Percentiles rank a stretch among this genome's conserved stretches.
phyloP scores from a whole-genome alignment of 2,329 filamentous ascomycete genomes.

The Paecilomyces sp. region DNA sequence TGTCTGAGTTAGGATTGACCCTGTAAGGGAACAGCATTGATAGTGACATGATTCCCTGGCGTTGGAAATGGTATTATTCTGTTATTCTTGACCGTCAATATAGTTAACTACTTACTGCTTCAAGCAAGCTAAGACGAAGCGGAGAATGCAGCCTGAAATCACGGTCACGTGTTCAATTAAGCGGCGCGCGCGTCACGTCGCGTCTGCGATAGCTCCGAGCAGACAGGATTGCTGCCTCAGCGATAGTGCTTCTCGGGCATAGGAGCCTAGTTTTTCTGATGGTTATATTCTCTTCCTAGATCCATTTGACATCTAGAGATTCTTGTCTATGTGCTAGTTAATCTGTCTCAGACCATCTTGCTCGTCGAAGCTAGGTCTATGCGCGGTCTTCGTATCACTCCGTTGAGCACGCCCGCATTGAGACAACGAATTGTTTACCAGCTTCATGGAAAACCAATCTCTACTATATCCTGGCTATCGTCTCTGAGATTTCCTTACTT shows the following conservation, averaged over 20 bases:
- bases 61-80: too few relatives aligned
- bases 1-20: too few relatives aligned
- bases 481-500: neutral
- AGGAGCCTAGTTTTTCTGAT: neutral
- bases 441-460: neutral
- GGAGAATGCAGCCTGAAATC: neutral
- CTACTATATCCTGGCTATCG: neutral
- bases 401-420: neutral
- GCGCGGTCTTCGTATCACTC: neutral
- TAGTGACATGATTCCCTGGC: too few relatives aligned
- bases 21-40: too few relatives aligned
- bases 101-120: too few relatives aligned
- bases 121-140: neutral
- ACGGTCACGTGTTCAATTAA: neutral
- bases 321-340: neutral
- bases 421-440: neutral
- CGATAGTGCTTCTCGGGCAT: neutral
- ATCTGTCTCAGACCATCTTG: neutral
- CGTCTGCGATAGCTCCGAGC: neutral
- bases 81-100: too few relatives aligned
- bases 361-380: neutral
- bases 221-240: neutral
- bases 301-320: neutral
- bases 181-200: neutral
- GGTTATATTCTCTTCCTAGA: neutral